Evolutionary conservation across 2,329 filamentous ascomycete genomes (phyloP), one percentile per base, ranked within the genome.

Genomic region (Leptodontidium sp.): DNA sequence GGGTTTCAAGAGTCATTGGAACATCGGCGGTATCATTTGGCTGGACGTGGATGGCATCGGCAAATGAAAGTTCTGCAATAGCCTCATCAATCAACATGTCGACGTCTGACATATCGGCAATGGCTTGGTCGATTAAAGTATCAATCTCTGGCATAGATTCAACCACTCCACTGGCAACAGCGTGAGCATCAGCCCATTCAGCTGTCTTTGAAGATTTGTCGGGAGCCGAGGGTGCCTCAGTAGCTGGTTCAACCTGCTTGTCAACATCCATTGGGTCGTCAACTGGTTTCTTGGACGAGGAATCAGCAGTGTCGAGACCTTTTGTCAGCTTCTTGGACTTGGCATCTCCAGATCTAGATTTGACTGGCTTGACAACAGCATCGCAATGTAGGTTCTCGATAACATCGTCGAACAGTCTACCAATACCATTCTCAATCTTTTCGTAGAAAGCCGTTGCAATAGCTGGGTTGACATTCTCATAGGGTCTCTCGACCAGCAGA

Each of bases 61-160:
- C 35, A 26, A 12, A 43, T 15, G 35, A 26, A 17, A 45, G 24
- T 26, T 26, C 38, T 15, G 14, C 21, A 35, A 59, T 59, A 2
- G n/a, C 38, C 17, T 59, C 55, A 26, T 43, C 21, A 7, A 59
- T 59, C 38, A 59, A 7, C 9, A 45, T 43, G 5, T 45, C 38
- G 35, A 45, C 55, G 12, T 59, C 55, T 45, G 35, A 24, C 55
- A 59, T 59, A 9, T 59, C 55, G 8, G 21, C 35, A 8, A 59
- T 43, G 4, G 35, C 55, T n/a, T 59, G 35, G 21, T 59, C 55
- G 8, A 59, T 59, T 8, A 59, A 26, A 14, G 35, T 24, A 3
- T 26, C 21, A 26, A 59, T 14, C 3, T 59, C 35, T 26, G 55
- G 35, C 12, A 59, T 26, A 14, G n/a, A 35, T 15, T 43, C 38